Evolutionary conservation across 306 rosid species (phyloP).

Genomic region (Corylus avellana): DNA sequence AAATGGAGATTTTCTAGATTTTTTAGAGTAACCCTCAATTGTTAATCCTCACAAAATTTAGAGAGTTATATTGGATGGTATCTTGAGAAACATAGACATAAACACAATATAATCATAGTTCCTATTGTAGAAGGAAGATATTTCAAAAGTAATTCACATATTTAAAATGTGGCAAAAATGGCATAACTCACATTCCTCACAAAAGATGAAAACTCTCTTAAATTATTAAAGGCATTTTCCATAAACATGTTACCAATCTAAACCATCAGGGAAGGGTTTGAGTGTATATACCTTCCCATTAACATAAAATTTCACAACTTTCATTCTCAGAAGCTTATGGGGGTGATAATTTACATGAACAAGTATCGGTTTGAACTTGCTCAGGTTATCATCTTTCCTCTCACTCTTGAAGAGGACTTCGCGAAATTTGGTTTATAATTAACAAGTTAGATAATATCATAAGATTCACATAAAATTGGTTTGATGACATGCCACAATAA

Average conservation of each 20-base stretch:
- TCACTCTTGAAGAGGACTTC: constrained; percentile 82
- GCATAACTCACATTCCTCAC: neutral
- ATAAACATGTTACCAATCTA: constrained; percentile 44
- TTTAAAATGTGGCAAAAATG: neutral
- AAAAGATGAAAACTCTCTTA: neutral
- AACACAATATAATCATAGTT: too few relatives aligned
- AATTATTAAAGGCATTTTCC: constrained; percentile 1
- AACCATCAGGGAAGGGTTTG: constrained; percentile 81
- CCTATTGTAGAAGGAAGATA: too few relatives aligned
- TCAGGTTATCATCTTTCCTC: constrained; percentile 66
- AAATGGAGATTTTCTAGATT: too few relatives aligned
- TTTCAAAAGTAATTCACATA: too few relatives aligned
- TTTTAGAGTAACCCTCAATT: too few relatives aligned
- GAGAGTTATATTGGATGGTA: too few relatives aligned
- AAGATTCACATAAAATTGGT: too few relatives aligned
- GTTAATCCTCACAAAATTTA: too few relatives aligned
- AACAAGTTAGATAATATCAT: too few relatives aligned
- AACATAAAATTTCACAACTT: constrained; percentile 68
- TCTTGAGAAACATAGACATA: too few relatives aligned
- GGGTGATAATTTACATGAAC: constrained; percentile 90
- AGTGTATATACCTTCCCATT: constrained; percentile 74
- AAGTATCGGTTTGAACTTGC: constrained; percentile 74
- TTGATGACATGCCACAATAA: too few relatives aligned
- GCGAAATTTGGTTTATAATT: constrained; percentile 11
- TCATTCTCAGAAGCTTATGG: constrained; percentile 76